Conservation (phyloP, 2,329 filamentous ascomycete genomes). For the Fusarium scirpi region DNA sequence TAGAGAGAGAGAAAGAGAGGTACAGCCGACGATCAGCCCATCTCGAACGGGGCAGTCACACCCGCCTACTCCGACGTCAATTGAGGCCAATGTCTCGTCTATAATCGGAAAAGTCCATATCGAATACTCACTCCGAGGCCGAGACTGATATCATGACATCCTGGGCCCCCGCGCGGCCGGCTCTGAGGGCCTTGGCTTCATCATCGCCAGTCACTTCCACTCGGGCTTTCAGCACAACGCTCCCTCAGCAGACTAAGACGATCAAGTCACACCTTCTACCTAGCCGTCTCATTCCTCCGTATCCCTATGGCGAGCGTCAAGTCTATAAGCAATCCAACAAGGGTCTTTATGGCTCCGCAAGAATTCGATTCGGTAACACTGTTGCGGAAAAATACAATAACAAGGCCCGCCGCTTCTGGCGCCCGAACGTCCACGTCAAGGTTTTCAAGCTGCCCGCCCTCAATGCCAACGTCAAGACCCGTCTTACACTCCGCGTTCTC, state of each 20-base stretch:
- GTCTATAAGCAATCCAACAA: slow-evolving; percentile 85
- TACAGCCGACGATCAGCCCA: slow-evolving; percentile 38
- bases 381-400: slow-evolving; percentile 76
- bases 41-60: slow-evolving; percentile 32
- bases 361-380: slow-evolving; percentile 84
- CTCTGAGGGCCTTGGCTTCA: slow-evolving; percentile 34
- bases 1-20: neutral
- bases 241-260: slow-evolving; percentile 54
- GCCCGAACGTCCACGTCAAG: slow-evolving; percentile 78
- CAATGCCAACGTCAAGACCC: slow-evolving; percentile 72
- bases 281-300: slow-evolving; percentile 67
- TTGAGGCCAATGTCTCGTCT: slow-evolving; percentile 43
- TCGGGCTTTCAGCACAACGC: slow-evolving; percentile 55
- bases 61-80: slow-evolving; percentile 24
- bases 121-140: neutral
- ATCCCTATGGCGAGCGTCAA: slow-evolving; percentile 77
- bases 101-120: slow-evolving; percentile 14
- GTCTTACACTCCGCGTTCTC: slow-evolving; percentile 76
- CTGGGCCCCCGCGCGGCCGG: slow-evolving; percentile 40
- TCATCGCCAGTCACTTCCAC: slow-evolving; percentile 27
- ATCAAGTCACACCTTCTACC: slow-evolving; percentile 60
- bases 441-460: slow-evolving; percentile 74
- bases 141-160: slow-evolving; percentile 37
- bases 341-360: slow-evolving; percentile 76
- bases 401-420: slow-evolving; percentile 80